Evolutionary conservation across 1,139 yeast genomes (phyloP).

Genomic region (Saccharomyces hybrid): DNA sequence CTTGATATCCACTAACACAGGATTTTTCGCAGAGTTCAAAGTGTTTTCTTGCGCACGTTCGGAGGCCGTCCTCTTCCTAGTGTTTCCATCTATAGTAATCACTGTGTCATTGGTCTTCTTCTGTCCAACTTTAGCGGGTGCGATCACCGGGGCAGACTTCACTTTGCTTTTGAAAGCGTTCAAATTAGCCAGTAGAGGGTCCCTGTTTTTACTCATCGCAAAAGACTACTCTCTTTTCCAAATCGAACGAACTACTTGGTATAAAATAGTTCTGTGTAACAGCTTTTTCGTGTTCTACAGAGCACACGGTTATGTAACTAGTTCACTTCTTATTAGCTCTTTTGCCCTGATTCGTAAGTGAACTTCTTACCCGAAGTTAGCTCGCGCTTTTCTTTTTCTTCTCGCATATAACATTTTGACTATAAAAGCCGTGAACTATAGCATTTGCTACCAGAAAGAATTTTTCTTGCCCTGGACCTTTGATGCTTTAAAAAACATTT

Average conservation of each 20-base stretch:
- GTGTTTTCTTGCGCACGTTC: conserved; percentile 1
- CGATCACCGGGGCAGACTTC: conserved; percentile 46
- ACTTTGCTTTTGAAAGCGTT: conserved; percentile 56
- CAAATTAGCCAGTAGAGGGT: conserved; percentile 41
- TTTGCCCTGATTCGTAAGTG: neutral
- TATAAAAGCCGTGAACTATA: neutral
- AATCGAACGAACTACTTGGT: neutral
- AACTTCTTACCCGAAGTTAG: neutral
- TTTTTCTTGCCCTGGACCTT: too few relatives aligned
- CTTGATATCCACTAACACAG: conserved; percentile 11
- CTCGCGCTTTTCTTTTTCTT: neutral
- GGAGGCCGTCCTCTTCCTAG: conserved; percentile 23
- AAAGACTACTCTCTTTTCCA: too few relatives aligned
- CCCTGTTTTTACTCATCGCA: conserved; percentile 25
- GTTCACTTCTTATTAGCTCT: conserved; percentile 3
- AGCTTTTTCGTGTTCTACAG: neutral
- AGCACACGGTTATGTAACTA: neutral
- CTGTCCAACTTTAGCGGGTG: conserved; percentile 36
- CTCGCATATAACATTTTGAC: neutral
- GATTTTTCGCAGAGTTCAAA: neutral
- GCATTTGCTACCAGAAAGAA: neutral
- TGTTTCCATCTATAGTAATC: conserved; percentile 10
- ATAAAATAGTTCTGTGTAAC: neutral
- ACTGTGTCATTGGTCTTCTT: conserved; percentile 7
- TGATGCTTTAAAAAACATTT: too few relatives aligned